Conservation (phyloP, 2,329 filamentous ascomycete genomes). For the Magnaporthales sp. region DNA sequence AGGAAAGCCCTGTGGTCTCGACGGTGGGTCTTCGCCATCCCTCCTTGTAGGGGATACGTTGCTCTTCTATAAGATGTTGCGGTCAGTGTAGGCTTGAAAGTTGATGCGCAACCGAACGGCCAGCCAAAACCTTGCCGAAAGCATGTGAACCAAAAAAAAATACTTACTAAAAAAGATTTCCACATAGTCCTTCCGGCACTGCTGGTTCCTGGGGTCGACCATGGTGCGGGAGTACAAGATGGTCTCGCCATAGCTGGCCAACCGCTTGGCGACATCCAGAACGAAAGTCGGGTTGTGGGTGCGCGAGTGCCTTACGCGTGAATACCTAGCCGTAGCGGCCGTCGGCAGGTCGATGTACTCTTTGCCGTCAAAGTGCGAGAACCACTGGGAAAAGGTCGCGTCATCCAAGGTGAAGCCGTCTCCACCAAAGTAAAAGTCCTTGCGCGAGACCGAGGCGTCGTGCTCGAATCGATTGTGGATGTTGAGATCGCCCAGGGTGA, state of each 20-base stretch:
- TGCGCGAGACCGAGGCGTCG: neutral
- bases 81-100: neutral
- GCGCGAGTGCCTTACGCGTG: neutral
- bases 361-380: neutral
- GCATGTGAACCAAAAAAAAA: neutral
- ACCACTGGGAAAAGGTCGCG: neutral
- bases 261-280: neutral
- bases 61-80: neutral
- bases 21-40: neutral
- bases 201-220: neutral
- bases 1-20: neutral
- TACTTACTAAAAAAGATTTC: neutral
- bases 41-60: neutral
- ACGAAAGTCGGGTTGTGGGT: neutral
- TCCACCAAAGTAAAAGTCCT: neutral
- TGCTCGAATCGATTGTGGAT: slow-evolving; percentile 48
- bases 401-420: neutral
- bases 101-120: too few species aligned
- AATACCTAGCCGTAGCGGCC: neutral
- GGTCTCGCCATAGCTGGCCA: neutral
- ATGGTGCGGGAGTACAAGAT: neutral
- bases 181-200: neutral
- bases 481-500: slow-evolving; percentile 73
- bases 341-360: neutral
- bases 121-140: neutral